phyloP scores from a whole-genome alignment of 495 filamentous ascomycete species.

The Penicillium canescens region DNA sequence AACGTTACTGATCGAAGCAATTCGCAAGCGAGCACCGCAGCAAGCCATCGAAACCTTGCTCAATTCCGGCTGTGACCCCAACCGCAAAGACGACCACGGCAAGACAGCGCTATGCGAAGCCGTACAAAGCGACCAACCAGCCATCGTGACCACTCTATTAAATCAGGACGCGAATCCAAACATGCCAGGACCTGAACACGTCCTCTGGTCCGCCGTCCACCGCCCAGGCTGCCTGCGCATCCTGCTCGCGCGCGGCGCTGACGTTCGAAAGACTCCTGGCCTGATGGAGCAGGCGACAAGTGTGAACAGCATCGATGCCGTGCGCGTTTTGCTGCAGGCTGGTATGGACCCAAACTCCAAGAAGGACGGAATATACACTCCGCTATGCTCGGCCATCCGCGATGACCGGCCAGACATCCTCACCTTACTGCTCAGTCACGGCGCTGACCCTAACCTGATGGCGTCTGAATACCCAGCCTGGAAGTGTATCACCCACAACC shows the following conservation, averaged over 20 bases:
- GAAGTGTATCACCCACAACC: slow-evolving; percentile 57
- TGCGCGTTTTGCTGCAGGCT: slow-evolving; percentile 46
- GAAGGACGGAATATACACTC: slow-evolving; percentile 58
- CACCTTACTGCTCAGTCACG: slow-evolving; percentile 44
- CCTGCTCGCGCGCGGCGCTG: slow-evolving; percentile 49
- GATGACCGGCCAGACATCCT: slow-evolving; percentile 54
- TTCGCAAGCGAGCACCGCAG: slow-evolving; percentile 43
- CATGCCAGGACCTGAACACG: slow-evolving; percentile 49
- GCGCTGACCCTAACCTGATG: slow-evolving; percentile 53
- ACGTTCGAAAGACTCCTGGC: slow-evolving; percentile 48
- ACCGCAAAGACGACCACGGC: slow-evolving; percentile 51
- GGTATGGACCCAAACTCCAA: slow-evolving; percentile 52
- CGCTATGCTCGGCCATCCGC: slow-evolving; percentile 56
- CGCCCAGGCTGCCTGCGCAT: slow-evolving; percentile 51
- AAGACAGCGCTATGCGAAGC: slow-evolving; percentile 56
- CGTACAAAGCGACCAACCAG: slow-evolving; percentile 48
- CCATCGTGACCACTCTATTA: slow-evolving; percentile 51
- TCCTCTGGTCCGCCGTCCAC: slow-evolving; percentile 53
- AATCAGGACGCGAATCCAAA: slow-evolving; percentile 55
- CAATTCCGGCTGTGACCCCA: slow-evolving; percentile 47
- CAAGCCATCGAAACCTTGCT: slow-evolving; percentile 49
- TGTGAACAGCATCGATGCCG: slow-evolving; percentile 43
- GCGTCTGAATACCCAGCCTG: slow-evolving; percentile 56
- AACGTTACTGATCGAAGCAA: slow-evolving; percentile 46
- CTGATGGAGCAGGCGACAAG: slow-evolving; percentile 56